Evolutionary conservation across 1,284 basidiomycete genomes (phyloP), one percentile per base, ranked within the genome.

Genomic region (Stygiomarasmius scandens): DNA sequence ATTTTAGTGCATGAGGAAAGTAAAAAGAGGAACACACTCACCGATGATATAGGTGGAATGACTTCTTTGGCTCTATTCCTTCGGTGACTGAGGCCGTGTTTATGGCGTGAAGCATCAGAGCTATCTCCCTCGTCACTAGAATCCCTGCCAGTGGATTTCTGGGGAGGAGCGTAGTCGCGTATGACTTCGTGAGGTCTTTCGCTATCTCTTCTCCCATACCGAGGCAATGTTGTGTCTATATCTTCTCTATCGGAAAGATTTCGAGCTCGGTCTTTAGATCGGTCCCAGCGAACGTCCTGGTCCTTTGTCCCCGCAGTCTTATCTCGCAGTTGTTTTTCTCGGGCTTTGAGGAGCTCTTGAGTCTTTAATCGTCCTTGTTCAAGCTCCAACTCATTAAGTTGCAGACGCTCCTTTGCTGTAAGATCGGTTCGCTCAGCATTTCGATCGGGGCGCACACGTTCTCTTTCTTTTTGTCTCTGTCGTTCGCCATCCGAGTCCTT

Each of bases 91-190:
- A 52, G 56, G 24, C 27, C 51, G 29, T 51, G 49, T 22, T 60
- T 61, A 20, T 55, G 54, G 38, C 58, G 55, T 23, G 61, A 58
- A 47, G 62, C 61, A 53, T 68, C 66, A 29, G 66, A 66, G 51
- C 61, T 66, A 38, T 64, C 63, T 44, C 54, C 59, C 47, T 64
- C 61, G 44, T 63, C 63, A 48, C 63, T 55, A 2, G 62, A 59
- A 6, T 59, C 60, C 49, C 44, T 55, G 24, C 32, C 48, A 16
- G 54, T n/a, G 22, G 55, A 19, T 53, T 44, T 48, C 1, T 19
- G 32, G 2, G 22, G n/a, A 25, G 32, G 32, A 48, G n/a, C 32
- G 41, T 43, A 43, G 16, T 43, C 48, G 9, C 48, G 23, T 16
- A 20, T 29, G 29, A 32, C 19, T n/a, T 55, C 58, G 20, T 41